A percentile compares a stretch with the other conserved stretches of the same genome.
These are phyloP conservation scores for sorghum (Sorghum bicolor) DNA, from an alignment of 176 grass and related monocot genomes.

Conservation along the genomic window DNA sequence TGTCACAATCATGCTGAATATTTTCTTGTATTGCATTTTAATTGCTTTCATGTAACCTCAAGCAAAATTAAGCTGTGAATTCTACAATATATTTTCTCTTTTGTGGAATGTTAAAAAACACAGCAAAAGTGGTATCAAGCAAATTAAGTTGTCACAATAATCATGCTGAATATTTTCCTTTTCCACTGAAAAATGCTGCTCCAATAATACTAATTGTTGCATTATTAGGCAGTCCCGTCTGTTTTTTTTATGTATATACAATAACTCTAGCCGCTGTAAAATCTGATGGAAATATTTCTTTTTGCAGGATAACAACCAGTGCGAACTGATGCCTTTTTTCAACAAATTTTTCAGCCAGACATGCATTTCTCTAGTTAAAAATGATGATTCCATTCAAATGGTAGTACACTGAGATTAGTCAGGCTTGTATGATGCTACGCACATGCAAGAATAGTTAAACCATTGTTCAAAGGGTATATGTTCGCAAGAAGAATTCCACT, in stretches of 20 bases:
- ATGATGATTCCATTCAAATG: not conserved
- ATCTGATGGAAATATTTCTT: not conserved
- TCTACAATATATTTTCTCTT: not conserved
- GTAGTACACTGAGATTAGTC: not conserved
- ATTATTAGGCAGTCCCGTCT: not conserved
- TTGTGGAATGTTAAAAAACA: not conserved
- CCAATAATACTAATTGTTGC: too few species aligned
- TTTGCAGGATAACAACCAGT: not conserved
- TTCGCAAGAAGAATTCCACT: not conserved
- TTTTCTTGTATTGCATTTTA: not conserved
- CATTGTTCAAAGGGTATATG: not conserved
- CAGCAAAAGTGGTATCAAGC: not conserved
- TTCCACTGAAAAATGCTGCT: not conserved
- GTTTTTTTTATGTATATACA: not conserved
- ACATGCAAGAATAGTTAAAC: not conserved
- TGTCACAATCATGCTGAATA: not conserved
- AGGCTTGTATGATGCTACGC: not conserved
- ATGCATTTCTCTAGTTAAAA: not conserved
- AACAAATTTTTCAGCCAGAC: not conserved
- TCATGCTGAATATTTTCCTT: too few species aligned
- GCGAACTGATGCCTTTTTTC: not conserved
- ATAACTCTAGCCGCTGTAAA: not conserved
- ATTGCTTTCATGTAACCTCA: not conserved
- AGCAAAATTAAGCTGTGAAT: not conserved
- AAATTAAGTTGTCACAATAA: too few species aligned